These are phyloP conservation scores for Aspergillus uvarum DNA, from an alignment of 2,329 filamentous ascomycete species.

Conservation along the genomic window DNA sequence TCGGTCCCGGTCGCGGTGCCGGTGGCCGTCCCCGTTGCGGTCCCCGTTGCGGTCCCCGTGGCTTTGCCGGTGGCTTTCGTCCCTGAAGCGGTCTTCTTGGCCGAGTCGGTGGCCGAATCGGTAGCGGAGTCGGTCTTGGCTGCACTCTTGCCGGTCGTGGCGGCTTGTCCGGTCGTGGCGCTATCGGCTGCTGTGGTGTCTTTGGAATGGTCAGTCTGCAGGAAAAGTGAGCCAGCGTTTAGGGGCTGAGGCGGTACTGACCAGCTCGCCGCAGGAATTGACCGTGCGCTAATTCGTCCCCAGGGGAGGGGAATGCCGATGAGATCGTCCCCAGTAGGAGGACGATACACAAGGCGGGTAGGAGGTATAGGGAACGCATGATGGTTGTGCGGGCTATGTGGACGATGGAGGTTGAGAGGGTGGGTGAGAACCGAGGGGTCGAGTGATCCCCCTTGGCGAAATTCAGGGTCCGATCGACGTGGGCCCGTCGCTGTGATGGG, in stretches of 20 bases:
- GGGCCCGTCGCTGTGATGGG: background rate
- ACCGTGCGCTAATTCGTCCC: constrained; percentile 19
- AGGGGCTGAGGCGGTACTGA: constrained; percentile 17
- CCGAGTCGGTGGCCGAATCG: constrained; percentile 16
- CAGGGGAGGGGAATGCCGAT: constrained; percentile 31
- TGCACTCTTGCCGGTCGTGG: constrained; percentile 16
- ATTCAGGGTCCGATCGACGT: constrained; percentile 10
- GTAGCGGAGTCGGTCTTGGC: constrained; percentile 20
- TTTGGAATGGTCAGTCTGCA: background rate
- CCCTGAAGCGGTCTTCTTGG: constrained; percentile 18
- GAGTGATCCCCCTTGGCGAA: constrained; percentile 12
- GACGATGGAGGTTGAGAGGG: background rate
- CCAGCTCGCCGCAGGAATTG: constrained; percentile 26
- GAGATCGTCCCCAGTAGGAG: constrained; percentile 33
- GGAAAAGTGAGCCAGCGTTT: background rate
- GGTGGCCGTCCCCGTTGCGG: constrained; percentile 17
- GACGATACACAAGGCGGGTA: constrained; percentile 35
- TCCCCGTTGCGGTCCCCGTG: constrained; percentile 16
- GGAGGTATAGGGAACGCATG: constrained; percentile 35
- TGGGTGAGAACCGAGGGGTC: constrained; percentile 4
- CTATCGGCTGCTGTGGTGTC: constrained; percentile 23
- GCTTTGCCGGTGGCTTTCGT: constrained; percentile 3
- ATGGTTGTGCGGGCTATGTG: constrained; percentile 9
- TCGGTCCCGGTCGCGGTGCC: constrained; percentile 20
- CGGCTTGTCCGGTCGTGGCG: constrained; percentile 18